phyloP scores from a whole-genome alignment of 805 yeast species.

The Candida methanosorbosa region DNA sequence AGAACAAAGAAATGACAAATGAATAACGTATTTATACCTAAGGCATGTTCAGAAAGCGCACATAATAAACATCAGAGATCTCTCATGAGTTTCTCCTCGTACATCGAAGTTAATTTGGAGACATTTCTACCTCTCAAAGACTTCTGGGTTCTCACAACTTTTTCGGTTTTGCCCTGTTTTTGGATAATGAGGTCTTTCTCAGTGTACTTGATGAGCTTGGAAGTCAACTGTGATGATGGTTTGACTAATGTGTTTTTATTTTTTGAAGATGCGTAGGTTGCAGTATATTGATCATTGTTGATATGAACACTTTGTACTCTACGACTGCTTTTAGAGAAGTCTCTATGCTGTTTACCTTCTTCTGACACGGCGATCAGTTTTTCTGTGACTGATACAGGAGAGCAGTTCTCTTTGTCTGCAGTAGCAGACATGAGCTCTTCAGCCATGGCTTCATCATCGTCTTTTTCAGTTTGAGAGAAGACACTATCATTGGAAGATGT shows the following conservation, averaged over 20 bases:
- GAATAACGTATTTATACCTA: too few species aligned
- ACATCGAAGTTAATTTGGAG: conserved; percentile 39
- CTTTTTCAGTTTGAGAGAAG: too few species aligned
- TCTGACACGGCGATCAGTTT: neutral
- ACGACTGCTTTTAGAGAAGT: too few species aligned
- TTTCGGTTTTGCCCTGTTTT: conserved; percentile 3
- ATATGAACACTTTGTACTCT: too few species aligned
- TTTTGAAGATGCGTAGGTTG: too few species aligned
- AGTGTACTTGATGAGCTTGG: conserved; percentile 21
- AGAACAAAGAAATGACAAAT: neutral
- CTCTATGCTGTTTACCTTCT: too few species aligned
- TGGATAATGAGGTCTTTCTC: conserved; percentile 21
- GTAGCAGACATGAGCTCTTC: too few species aligned
- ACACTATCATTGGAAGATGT: too few species aligned
- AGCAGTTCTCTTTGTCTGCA: too few species aligned
- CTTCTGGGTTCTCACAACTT: conserved; percentile 2
- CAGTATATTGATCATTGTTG: too few species aligned
- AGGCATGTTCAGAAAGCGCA: too few species aligned
- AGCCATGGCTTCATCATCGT: too few species aligned
- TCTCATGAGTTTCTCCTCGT: conserved; percentile 33
- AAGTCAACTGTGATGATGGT: conserved; percentile 16
- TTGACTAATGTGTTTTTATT: conserved; percentile 12
- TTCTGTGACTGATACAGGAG: neutral
- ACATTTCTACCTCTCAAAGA: conserved; percentile 45
- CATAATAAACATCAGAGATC: conserved; percentile 1